These are phyloP conservation scores for Phytophthora quininea DNA, from an alignment of 352 stramenopile species.

Conservation along the genomic window DNA sequence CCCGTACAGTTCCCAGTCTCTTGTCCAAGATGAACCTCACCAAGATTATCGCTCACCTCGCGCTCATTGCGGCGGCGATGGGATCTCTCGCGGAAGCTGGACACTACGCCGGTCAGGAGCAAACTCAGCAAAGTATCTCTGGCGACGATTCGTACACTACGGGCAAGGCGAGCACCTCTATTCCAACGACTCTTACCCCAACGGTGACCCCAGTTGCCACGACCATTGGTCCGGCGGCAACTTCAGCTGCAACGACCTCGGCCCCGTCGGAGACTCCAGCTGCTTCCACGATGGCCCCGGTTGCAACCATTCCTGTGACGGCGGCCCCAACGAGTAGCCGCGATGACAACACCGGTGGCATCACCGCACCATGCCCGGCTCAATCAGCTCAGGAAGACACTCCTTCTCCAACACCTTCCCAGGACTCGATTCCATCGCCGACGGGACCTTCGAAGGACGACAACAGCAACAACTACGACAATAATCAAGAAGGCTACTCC, in stretches of 20 bases:
- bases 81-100: slow-evolving; percentile 27
- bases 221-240: not conserved
- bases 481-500: too few relatives aligned
- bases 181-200: slow-evolving; percentile 1
- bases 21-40: slow-evolving; percentile 39
- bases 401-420: too few relatives aligned
- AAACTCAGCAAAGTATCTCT: slow-evolving; percentile 16
- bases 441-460: too few relatives aligned
- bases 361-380: too few relatives aligned
- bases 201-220: slow-evolving; percentile 1
- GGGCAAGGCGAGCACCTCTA: not conserved
- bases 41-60: slow-evolving; percentile 43
- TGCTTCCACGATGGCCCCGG: not conserved
- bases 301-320: not conserved
- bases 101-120: not conserved
- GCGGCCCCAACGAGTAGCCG: not conserved
- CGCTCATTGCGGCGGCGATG: slow-evolving; percentile 27
- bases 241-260: not conserved
- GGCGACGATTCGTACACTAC: slow-evolving; percentile 21
- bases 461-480: too few relatives aligned
- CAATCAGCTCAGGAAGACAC: too few relatives aligned
- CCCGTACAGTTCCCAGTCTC: slow-evolving; percentile 7
- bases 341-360: not conserved
- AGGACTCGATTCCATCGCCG: too few relatives aligned
- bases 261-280: not conserved